These are phyloP conservation scores for Ustilago trichophora DNA, from an alignment of 1,284 basidiomycete genomes.

Conservation along the genomic window DNA sequence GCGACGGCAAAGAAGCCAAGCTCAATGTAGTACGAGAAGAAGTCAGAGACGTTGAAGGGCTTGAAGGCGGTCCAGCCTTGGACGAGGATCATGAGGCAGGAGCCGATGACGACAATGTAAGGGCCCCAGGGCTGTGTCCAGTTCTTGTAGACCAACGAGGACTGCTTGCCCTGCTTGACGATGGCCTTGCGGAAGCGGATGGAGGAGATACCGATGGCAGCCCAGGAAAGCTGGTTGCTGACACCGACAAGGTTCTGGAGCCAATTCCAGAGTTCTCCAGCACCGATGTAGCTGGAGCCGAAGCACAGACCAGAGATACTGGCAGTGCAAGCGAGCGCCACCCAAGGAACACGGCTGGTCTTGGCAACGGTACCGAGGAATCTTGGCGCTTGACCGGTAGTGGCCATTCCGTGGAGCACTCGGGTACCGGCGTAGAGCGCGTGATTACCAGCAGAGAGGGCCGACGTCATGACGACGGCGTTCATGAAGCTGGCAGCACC, in stretches of 20 bases:
- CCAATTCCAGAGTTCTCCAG: conserved; percentile 72
- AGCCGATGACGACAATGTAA: conserved; percentile 53
- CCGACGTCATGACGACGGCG: conserved; percentile 79
- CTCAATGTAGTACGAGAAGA: conserved; percentile 69
- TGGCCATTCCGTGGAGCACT: conserved; percentile 76
- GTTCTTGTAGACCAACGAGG: conserved; percentile 70
- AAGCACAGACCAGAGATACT: conserved; percentile 76
- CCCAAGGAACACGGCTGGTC: conserved; percentile 76
- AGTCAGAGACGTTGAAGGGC: conserved; percentile 45
- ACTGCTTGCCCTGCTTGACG: conserved; percentile 71
- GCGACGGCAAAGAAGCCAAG: conserved; percentile 46
- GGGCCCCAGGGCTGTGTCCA: conserved; percentile 67
- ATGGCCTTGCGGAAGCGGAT: conserved; percentile 77
- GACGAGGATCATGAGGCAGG: conserved; percentile 45
- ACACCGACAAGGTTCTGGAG: conserved; percentile 74
- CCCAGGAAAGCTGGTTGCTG: conserved; percentile 81
- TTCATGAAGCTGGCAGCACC: conserved; percentile 73
- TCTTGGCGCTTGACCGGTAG: conserved; percentile 77
- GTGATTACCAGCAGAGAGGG: conserved; percentile 84
- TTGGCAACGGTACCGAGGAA: conserved; percentile 76
- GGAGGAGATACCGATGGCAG: conserved; percentile 79
- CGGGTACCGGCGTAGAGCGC: conserved; percentile 84
- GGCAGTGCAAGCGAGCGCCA: conserved; percentile 75
- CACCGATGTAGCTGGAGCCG: conserved; percentile 68
- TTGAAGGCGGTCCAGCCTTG: conserved; percentile 59